These are phyloP conservation scores for Macrolepiota albuminosa DNA, from an alignment of 768 basidiomycete genomes.

Conservation along the genomic window DNA sequence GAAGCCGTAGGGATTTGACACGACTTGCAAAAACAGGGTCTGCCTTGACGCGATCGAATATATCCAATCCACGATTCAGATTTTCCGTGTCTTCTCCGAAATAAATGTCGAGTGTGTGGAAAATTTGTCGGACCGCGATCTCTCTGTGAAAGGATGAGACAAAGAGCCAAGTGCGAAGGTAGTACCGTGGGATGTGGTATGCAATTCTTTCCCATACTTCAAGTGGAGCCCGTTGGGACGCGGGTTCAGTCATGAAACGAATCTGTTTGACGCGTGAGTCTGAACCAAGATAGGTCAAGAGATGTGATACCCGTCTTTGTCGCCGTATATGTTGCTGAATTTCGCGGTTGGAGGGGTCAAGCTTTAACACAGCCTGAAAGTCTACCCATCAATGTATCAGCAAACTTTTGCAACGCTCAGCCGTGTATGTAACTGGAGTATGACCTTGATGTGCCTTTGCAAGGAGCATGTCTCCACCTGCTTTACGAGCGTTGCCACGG, in stretches of 20 bases:
- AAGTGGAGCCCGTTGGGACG: slow-evolving; percentile 54
- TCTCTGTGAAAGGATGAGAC: slow-evolving; percentile 60
- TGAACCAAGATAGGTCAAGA: neutral
- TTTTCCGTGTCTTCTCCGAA: slow-evolving; percentile 63
- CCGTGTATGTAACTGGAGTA: neutral
- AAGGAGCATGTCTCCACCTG: slow-evolving; percentile 49
- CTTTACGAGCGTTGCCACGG: slow-evolving; percentile 54
- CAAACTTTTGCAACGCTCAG: neutral
- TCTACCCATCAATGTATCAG: slow-evolving; percentile 29
- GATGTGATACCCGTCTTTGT: slow-evolving; percentile 35
- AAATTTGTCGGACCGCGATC: slow-evolving; percentile 60
- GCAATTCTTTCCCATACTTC: slow-evolving; percentile 72
- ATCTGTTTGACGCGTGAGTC: slow-evolving; percentile 31
- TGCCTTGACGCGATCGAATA: slow-evolving; percentile 61
- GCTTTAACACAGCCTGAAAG: slow-evolving; percentile 52
- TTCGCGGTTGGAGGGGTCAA: slow-evolving; percentile 57
- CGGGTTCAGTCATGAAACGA: slow-evolving; percentile 48
- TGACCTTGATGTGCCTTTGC: slow-evolving; percentile 57
- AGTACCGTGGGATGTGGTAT: slow-evolving; percentile 53
- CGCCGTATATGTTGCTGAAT: slow-evolving; percentile 45
- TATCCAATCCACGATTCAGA: slow-evolving; percentile 56
- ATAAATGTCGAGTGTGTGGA: slow-evolving; percentile 64
- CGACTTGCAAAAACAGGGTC: slow-evolving; percentile 57
- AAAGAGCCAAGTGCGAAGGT: slow-evolving; percentile 66
- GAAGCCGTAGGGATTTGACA: slow-evolving; percentile 55